Base-by-base conservation (phyloP, 2,329 filamentous ascomycete species). In the Domatiomyces globalis region DNA sequence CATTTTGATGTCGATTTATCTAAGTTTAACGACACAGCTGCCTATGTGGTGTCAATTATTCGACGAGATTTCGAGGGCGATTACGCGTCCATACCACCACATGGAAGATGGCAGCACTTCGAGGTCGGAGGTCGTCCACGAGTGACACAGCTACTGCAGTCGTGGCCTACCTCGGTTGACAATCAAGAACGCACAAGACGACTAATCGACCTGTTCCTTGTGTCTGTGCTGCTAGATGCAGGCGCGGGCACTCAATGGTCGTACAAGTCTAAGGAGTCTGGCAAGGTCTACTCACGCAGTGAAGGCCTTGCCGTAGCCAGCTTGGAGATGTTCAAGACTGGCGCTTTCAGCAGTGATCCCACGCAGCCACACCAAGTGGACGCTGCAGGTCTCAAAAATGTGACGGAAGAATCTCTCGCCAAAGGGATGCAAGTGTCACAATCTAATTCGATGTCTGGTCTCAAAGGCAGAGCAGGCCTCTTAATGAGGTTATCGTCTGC, bases 271-370 rank as follows among this genome's bases (percentile, higher is more conserved):
- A 83, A 83, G 56, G 88, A 94, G 63, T 94, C 88, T 57, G 87
- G 86, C 51, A 84, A 82, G 56, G 68, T 84, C 43, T 96, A 90
- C 68, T 76, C 80, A 49, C 81, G 92, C 48, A 95, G 88, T 55
- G 92, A 95, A 67, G 89, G 89, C 7, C 75, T 95, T 51, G 89
- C 89, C 7, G 81, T 84, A 8, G 81, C 81, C 44, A 82, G 78
- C 64, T 64, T 84, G 61, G 89, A 95, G 60, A 95, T 95, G 89
- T 95, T 95, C 77, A 95, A 95, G 70, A 75, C 79, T 12, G 92
- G 92, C 33, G 45, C 53, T 1, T 57, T 57, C 48, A 95, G 88
- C 58, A 85, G 88, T 67, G 80, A 90, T 63, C 74, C 79, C 2
- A 76, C 71, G 52, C 87, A 95, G 68, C 88, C 87, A 48, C 87